A percentile compares a stretch with the other conserved stretches of the same genome.
These are phyloP conservation scores for Phaeophleospora eucalypticola DNA, from an alignment of 2,329 filamentous ascomycete species.

Conservation along the genomic window DNA sequence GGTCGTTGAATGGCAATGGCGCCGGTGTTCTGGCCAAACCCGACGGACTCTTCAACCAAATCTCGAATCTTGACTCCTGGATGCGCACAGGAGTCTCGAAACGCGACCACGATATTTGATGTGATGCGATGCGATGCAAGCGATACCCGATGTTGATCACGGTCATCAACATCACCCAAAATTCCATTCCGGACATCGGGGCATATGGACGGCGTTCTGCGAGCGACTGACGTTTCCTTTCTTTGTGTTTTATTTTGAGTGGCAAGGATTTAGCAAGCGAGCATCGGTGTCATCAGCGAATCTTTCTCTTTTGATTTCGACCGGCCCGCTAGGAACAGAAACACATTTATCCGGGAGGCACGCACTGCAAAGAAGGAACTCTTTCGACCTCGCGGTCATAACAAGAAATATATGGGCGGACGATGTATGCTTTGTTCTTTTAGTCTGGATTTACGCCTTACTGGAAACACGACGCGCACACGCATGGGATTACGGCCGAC, in stretches of 20 bases:
- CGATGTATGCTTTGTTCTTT: slow-evolving; percentile 6
- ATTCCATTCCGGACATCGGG: slow-evolving; percentile 33
- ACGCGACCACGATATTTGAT: slow-evolving; percentile 37
- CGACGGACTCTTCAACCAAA: slow-evolving; percentile 29
- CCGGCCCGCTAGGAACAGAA: slow-evolving; percentile 8
- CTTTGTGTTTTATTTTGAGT: slow-evolving; percentile 13
- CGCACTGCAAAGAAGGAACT: slow-evolving; percentile 12
- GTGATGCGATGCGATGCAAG: slow-evolving; percentile 40
- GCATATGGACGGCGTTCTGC: slow-evolving; percentile 54
- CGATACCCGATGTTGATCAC: slow-evolving; percentile 39
- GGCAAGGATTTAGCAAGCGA: slow-evolving; percentile 18
- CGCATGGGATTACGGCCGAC: slow-evolving; percentile 6
- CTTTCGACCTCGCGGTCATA: slow-evolving; percentile 16
- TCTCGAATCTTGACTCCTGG: slow-evolving; percentile 27
- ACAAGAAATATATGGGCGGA: slow-evolving; percentile 8
- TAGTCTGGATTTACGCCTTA: background rate
- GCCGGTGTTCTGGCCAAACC: slow-evolving; percentile 41
- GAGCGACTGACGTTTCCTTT: slow-evolving; percentile 31
- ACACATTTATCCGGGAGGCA: slow-evolving; percentile 8
- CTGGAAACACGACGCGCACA: background rate
- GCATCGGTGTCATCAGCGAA: slow-evolving; percentile 14
- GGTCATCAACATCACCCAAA: slow-evolving; percentile 33
- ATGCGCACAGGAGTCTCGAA: slow-evolving; percentile 39
- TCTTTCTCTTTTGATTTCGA: slow-evolving; percentile 6
- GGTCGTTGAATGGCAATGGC: slow-evolving; percentile 24